phyloP scores from a whole-genome alignment of 768 basidiomycete species.

The Podaxis pistillaris region DNA sequence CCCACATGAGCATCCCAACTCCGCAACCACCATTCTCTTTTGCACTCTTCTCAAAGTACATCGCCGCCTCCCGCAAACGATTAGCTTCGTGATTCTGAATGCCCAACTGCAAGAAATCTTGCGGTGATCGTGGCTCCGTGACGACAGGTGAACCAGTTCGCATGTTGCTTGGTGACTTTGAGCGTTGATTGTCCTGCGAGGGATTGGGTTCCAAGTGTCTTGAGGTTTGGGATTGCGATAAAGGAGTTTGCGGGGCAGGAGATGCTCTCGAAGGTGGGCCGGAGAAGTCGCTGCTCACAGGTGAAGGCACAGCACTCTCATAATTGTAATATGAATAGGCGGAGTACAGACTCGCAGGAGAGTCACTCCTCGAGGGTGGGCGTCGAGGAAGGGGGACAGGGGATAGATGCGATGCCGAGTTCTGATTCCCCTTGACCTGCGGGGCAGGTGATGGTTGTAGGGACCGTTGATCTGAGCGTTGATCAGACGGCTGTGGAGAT shows the following conservation, averaged over 20 bases:
- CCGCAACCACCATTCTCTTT: slow-evolving; percentile 76
- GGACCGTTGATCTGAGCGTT: not conserved
- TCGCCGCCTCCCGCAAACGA: slow-evolving; percentile 63
- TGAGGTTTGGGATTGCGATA: slow-evolving; percentile 8
- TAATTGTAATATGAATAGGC: slow-evolving; percentile 66
- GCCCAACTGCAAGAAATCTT: slow-evolving; percentile 72
- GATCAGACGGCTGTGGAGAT: not conserved
- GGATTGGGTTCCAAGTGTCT: slow-evolving; percentile 11
- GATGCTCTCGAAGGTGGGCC: slow-evolving; percentile 17
- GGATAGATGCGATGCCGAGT: not conserved
- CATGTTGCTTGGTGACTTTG: not conserved
- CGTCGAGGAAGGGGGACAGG: slow-evolving; percentile 5
- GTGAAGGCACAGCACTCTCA: slow-evolving; percentile 44
- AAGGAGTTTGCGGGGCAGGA: slow-evolving; percentile 12
- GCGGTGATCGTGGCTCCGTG: slow-evolving; percentile 38
- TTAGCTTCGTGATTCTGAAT: slow-evolving; percentile 79
- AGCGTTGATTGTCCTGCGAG: not conserved
- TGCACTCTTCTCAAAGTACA: slow-evolving; percentile 75
- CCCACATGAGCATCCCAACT: slow-evolving; percentile 93
- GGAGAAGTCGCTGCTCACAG: slow-evolving; percentile 31
- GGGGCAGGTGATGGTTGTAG: not conserved
- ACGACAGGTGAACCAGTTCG: slow-evolving; percentile 13
- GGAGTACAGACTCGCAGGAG: slow-evolving; percentile 45
- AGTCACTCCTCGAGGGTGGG: slow-evolving; percentile 11
- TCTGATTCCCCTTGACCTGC: not conserved